Conservation (phyloP, 768 basidiomycete genomes). For the Hortiboletus flavorubellus region DNA sequence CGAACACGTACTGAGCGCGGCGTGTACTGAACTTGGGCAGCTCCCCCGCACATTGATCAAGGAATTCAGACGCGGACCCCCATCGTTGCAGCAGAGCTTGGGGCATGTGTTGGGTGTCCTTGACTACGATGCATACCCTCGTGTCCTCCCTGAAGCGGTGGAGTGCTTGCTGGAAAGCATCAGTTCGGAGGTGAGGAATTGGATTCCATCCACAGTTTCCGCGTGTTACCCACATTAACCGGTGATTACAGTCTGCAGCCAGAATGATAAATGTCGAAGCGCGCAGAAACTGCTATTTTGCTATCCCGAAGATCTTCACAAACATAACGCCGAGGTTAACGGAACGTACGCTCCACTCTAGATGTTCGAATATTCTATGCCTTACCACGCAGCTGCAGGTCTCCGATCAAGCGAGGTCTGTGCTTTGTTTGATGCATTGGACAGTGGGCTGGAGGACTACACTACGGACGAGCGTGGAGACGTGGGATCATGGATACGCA, state of each 20-base stretch:
- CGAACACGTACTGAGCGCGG: constrained; percentile 4
- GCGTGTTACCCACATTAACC: constrained; percentile 18
- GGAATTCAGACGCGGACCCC: constrained; percentile 52
- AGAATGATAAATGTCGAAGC: constrained; percentile 51
- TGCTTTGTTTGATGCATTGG: constrained; percentile 51
- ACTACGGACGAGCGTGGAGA: constrained; percentile 93
- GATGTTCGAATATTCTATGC: constrained; percentile 6
- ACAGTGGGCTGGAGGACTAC: constrained; percentile 85
- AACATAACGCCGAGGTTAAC: constrained; percentile 42
- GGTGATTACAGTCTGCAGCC: constrained; percentile 30
- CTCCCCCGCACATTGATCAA: constrained; percentile 52
- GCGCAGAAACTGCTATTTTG: constrained; percentile 50
- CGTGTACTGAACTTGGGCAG: constrained; percentile 18
- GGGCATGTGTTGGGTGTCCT: constrained; percentile 66
- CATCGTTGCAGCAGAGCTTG: constrained; percentile 67
- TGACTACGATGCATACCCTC: constrained; percentile 56
- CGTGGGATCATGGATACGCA: constrained; percentile 93
- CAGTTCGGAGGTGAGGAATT: constrained; percentile 42
- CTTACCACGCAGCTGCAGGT: constrained; percentile 35
- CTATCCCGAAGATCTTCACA: constrained; percentile 46
- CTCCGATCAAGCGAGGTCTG: constrained; percentile 44
- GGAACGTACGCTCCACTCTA: constrained; percentile 40
- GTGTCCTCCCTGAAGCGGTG: constrained; percentile 52
- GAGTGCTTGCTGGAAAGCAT: constrained; percentile 59
- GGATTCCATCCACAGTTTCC: constrained; percentile 17